A percentile compares a stretch with the other conserved stretches of the same genome.
Conservation (phyloP, 805 yeast species). For the Starmerella floris region DNA sequence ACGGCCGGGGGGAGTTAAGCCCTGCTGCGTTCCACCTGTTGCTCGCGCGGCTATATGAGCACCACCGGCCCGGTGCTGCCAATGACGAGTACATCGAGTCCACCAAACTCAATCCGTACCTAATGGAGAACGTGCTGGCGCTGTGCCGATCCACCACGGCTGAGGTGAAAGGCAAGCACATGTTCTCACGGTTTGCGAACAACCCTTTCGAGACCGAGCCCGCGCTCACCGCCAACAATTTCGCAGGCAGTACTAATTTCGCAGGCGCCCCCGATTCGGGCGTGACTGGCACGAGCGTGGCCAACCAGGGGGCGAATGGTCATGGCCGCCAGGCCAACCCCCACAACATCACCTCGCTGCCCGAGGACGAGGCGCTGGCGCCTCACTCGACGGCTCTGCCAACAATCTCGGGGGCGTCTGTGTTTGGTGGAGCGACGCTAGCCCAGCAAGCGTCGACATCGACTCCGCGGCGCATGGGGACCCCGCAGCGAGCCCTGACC, state of each 20-base stretch:
- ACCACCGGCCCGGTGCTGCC: conserved; percentile 46
- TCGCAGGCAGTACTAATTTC: background rate
- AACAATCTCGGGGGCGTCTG: background rate
- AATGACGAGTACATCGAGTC: conserved; percentile 56
- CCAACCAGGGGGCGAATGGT: background rate
- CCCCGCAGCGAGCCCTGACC: conserved; percentile 4
- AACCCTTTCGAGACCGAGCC: background rate
- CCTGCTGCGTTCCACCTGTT: conserved; percentile 53
- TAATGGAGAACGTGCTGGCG: conserved; percentile 77
- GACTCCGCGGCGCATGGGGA: conserved; percentile 15
- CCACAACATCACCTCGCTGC: background rate
- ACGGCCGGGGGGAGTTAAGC: conserved; percentile 15
- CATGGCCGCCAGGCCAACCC: background rate
- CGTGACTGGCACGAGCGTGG: background rate
- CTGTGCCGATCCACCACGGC: conserved; percentile 55
- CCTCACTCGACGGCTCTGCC: background rate
- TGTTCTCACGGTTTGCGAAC: conserved; percentile 18
- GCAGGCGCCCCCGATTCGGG: too few species aligned
- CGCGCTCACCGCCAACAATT: background rate
- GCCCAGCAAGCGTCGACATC: conserved; percentile 11
- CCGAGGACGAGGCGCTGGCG: background rate
- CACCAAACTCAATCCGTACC: conserved; percentile 58
- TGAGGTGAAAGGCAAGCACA: conserved; percentile 41
- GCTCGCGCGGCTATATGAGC: conserved; percentile 48
- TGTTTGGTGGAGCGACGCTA: background rate